These are phyloP conservation scores for Rhododendron simsii DNA, from an alignment of 148 eudicot genomes.

Conservation along the genomic window DNA sequence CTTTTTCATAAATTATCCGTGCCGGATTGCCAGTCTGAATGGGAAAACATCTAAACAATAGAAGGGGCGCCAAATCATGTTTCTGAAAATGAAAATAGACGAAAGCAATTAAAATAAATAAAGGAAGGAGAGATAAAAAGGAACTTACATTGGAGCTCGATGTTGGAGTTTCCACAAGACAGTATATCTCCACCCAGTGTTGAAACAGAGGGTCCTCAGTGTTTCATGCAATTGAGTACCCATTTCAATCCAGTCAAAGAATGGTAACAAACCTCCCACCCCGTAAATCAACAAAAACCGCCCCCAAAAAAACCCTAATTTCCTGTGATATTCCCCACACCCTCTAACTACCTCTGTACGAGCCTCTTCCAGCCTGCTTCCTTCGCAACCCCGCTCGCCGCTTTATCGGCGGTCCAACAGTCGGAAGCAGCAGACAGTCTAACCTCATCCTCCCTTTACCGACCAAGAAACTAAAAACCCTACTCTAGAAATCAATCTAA, in stretches of 20 bases:
- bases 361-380: slow-evolving; percentile 98
- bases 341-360: slow-evolving; percentile 77
- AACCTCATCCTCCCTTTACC: slow-evolving; percentile 47
- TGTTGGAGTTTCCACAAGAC: slow-evolving; percentile 87
- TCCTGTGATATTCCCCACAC: background rate
- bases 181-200: slow-evolving; percentile 68
- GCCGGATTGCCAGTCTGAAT: background rate
- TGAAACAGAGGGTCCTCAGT: slow-evolving; percentile 65
- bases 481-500: slow-evolving; percentile 21
- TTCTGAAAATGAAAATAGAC: slow-evolving; percentile 9
- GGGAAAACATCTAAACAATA: background rate
- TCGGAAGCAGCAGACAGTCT: slow-evolving; percentile 50
- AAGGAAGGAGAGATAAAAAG: background rate
- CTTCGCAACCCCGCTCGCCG: slow-evolving; percentile 83
- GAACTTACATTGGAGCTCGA: slow-evolving; percentile 43
- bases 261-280: slow-evolving; percentile 29
- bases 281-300: background rate
- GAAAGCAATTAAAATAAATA: background rate
- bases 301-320: slow-evolving; percentile 8
- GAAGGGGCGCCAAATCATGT: slow-evolving; percentile 11
- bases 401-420: slow-evolving; percentile 82
- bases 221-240: slow-evolving; percentile 60
- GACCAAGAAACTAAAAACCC: slow-evolving; percentile 23
- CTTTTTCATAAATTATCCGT: background rate
- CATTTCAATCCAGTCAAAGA: slow-evolving; percentile 42